These are phyloP conservation scores for Nitzschia sp. DNA, from an alignment of 108 stramenopile species.

Conservation along the genomic window DNA sequence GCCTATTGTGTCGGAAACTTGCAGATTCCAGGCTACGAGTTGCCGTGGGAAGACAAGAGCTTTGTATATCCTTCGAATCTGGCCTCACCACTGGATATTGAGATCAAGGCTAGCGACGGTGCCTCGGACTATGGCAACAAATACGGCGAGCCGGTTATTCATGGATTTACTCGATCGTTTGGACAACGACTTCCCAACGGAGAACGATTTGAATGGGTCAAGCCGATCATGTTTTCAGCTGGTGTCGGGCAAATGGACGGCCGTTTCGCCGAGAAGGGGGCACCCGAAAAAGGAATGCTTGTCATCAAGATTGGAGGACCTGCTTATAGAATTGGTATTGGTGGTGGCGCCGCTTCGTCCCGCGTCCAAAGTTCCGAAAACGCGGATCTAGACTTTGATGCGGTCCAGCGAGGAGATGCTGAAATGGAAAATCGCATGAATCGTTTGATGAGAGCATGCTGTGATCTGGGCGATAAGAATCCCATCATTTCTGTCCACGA, in stretches of 20 bases:
- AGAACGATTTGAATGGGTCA: slow-evolving; percentile 96
- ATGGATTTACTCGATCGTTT: slow-evolving; percentile 95
- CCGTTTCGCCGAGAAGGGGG: slow-evolving; percentile 89
- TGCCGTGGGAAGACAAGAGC: slow-evolving; percentile 94
- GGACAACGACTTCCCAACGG: slow-evolving; percentile 94
- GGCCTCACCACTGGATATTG: slow-evolving; percentile 92
- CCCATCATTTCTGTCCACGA: slow-evolving; percentile 98
- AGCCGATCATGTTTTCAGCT: slow-evolving; percentile 99
- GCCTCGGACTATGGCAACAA: slow-evolving; percentile 99
- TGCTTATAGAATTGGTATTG: slow-evolving; percentile 98
- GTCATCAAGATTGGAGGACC: slow-evolving; percentile 98
- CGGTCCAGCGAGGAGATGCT: slow-evolving; percentile 99
- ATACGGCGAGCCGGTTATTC: slow-evolving; percentile 98
- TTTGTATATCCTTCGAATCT: slow-evolving; percentile 89
- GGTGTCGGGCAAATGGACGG: slow-evolving; percentile 96
- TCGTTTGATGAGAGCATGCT: slow-evolving; percentile 96
- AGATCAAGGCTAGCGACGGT: slow-evolving; percentile 94
- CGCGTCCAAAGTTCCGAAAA: slow-evolving; percentile 86
- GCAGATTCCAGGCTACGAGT: slow-evolving; percentile 89
- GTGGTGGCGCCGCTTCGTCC: slow-evolving; percentile 96
- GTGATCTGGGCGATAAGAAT: slow-evolving; percentile 94
- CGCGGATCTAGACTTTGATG: slow-evolving; percentile 97
- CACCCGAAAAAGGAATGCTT: slow-evolving; percentile 94
- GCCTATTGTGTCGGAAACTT: slow-evolving; percentile 99
- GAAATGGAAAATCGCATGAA: slow-evolving; percentile 99